These are phyloP conservation scores for Arabidopsis lyrata DNA, from an alignment of 441 rosid genomes.

Conservation along the genomic window DNA sequence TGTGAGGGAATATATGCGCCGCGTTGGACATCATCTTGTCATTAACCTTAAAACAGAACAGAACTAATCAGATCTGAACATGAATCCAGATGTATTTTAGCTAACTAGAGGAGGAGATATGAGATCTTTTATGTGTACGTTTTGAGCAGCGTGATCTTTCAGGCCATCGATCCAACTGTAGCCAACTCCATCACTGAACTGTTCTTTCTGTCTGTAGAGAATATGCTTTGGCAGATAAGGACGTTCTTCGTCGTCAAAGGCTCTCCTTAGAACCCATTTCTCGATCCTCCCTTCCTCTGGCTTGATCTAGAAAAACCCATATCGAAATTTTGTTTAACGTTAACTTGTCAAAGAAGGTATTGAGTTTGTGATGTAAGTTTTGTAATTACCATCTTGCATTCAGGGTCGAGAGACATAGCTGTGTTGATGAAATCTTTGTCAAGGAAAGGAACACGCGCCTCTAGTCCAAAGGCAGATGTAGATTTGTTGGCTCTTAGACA, in stretches of 20 bases:
- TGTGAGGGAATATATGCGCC: conserved; percentile 69
- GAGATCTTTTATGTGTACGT: conserved; percentile 47
- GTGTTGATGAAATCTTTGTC: conserved; percentile 80
- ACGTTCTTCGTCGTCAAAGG: conserved; percentile 79
- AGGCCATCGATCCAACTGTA: conserved; percentile 98
- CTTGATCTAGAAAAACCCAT: conserved; percentile 53
- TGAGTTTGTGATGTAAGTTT: neutral
- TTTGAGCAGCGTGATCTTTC: conserved; percentile 72
- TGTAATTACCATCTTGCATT: conserved; percentile 71
- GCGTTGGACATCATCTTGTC: conserved; percentile 88
- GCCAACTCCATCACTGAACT: conserved; percentile 94
- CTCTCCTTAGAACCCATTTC: conserved; percentile 84
- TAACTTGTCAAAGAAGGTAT: neutral
- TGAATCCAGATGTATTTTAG: neutral
- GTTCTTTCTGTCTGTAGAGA: conserved; percentile 89
- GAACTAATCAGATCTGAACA: conserved; percentile 1
- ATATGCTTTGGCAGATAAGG: conserved; percentile 93
- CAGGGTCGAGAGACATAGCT: conserved; percentile 87
- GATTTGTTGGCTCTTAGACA: conserved; percentile 92
- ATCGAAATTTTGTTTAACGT: neutral
- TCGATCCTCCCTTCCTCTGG: conserved; percentile 71
- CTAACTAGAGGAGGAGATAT: neutral
- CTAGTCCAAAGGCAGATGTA: conserved; percentile 93
- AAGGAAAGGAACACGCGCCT: conserved; percentile 86
- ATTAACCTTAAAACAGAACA: conserved; percentile 57